Base-by-base conservation (phyloP, 106 monocot genomes). In the Allium fistulosum region DNA sequence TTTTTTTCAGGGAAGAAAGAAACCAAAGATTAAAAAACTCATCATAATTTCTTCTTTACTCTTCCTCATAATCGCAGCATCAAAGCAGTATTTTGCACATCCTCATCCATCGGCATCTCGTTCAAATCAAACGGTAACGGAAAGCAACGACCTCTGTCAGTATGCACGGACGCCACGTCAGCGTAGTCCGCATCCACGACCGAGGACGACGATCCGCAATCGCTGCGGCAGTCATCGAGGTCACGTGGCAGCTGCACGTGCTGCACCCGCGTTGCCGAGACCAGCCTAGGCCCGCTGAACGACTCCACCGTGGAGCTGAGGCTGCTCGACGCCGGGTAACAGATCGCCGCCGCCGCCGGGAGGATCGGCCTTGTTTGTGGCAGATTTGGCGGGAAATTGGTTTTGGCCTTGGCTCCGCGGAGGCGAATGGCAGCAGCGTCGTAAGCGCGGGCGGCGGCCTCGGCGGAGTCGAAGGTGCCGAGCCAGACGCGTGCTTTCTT, bases 401-500 rank as follows among this genome's bases (percentile, higher is more conserved):
- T 84, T 64, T 82, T 85, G 49, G 88, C 85, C 72, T 85, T 89
- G 74, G 82, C 65, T 14, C 85, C 89, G 14, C 85, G 89, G 67
- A 89, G 80, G 27, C 80, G 70, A 18, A 69, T 71, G 2, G 89
- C 89, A 27, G 89, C 89, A 50, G 64, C 28, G 75, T 89, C 89
- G 58, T 89, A 89, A 4, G 89, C 89, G 12, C 85, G 82, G 3
- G 89, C 89, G 12, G 80, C 89, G 55, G 79, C 80, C 75, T 85
- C 82, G 16, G 85, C 89, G 53, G 84, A 84, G 81, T 88, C 88
- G 71, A 78, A 84, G 57, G 88, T 84, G 49, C 81, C 81, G 66
- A 84, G 82, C 84, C 89, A 82, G 15, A 85, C 89, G 4, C 89
- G 67, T 4, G 82, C 70, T 66, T 82, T 79, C 76, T 79, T 76